phyloP scores from a whole-genome alignment of 148 eudicot species.

The Chenopodium formosanum region DNA sequence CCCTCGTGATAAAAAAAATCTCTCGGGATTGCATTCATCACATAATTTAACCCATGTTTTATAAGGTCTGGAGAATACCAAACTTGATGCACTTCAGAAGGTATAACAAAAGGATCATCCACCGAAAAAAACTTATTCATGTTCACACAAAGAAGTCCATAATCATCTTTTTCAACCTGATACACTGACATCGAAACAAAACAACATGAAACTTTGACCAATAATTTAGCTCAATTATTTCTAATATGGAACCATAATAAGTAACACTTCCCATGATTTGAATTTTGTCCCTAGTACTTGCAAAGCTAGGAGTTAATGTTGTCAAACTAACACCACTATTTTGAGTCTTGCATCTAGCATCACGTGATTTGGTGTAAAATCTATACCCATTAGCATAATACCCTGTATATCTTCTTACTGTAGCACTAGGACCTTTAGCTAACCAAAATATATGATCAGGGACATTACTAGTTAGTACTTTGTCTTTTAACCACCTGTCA shows the following conservation, averaged over 20 bases:
- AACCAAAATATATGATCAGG: constrained; percentile 9
- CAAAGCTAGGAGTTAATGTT: constrained; percentile 27
- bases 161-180: constrained; percentile 11
- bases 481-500: constrained; percentile 7
- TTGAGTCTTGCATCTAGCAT: constrained; percentile 22
- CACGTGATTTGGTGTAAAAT: constrained; percentile 28
- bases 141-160: constrained; percentile 11
- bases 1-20: no score
- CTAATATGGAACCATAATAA: constrained; percentile 18
- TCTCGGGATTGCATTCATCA: no score
- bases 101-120: constrained; percentile 19
- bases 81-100: constrained; percentile 24
- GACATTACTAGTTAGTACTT: background rate
- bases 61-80: background rate
- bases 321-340: constrained; percentile 25
- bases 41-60: no score
- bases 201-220: constrained; percentile 19
- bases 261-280: constrained; percentile 14
- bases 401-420: constrained; percentile 11
- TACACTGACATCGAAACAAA: constrained; percentile 20
- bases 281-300: constrained; percentile 28
- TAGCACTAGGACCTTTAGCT: constrained; percentile 21
- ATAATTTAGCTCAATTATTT: constrained; percentile 27
- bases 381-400: constrained; percentile 25
- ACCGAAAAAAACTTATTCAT: background rate